Evolutionary conservation across 2,329 filamentous ascomycete genomes (phyloP).

Genomic region (Ophiostoma pallidulum): DNA sequence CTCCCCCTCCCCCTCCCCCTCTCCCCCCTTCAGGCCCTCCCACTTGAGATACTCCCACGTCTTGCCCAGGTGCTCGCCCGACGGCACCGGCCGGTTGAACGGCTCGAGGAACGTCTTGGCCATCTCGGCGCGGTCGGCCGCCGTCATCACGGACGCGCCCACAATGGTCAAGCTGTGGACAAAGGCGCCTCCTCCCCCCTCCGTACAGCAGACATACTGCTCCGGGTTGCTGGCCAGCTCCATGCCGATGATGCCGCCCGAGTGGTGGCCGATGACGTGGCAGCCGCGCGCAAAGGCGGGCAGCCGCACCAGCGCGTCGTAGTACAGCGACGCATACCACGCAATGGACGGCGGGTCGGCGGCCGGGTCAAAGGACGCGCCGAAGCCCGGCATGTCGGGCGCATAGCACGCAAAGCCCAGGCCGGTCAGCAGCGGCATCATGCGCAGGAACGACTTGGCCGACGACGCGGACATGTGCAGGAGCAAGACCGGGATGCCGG

Average conservation of each 20-base stretch:
- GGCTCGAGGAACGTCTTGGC: conserved; percentile 2
- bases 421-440: conserved; percentile 10
- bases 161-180: conserved; percentile 7
- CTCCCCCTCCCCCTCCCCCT: too few relatives aligned
- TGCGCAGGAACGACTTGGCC: conserved; percentile 3
- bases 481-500: conserved; percentile 11
- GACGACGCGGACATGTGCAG: conserved; percentile 17
- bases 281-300: conserved; percentile 2
- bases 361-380: conserved; percentile 14
- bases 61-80: not conserved
- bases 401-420: conserved; percentile 15
- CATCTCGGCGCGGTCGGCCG: conserved; percentile 1
- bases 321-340: conserved; percentile 13
- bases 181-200: too few relatives aligned
- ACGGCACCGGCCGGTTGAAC: not conserved
- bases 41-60: conserved; percentile 3
- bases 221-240: conserved; percentile 13
- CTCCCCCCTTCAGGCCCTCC: not conserved
- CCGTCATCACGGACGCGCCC: conserved; percentile 5
- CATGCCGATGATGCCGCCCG: conserved; percentile 13
- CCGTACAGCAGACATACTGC: too few relatives aligned
- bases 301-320: not conserved
- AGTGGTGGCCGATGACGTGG: conserved; percentile 16
- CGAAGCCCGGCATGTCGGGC: conserved; percentile 18
- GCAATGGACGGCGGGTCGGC: conserved; percentile 11